Conservation (phyloP, 225 moss, liverwort and hornwort species). For the Polytrichum formosum region DNA sequence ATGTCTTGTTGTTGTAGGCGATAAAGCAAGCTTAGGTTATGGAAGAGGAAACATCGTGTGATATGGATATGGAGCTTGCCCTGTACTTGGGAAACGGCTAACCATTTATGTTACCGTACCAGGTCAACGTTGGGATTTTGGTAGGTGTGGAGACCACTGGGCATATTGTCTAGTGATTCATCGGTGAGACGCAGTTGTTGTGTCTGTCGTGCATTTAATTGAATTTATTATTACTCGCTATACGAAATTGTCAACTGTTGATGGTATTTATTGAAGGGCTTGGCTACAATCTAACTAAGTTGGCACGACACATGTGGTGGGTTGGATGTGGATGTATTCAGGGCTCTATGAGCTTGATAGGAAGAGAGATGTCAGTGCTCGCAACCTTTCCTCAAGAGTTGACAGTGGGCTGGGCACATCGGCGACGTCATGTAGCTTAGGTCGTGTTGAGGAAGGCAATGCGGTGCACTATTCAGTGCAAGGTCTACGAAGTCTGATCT, state of each 20-base stretch:
- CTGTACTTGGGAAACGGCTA: conserved; percentile 1
- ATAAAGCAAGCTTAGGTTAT: neutral
- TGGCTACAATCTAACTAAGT: too few species aligned
- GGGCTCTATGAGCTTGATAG: conserved; percentile 50
- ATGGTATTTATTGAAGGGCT: too few species aligned
- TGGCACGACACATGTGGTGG: too few species aligned
- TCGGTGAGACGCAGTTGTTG: too few species aligned
- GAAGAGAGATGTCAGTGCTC: conserved; percentile 43
- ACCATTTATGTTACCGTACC: neutral
- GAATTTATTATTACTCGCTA: too few species aligned
- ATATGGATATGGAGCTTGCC: neutral
- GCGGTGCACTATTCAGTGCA: conserved; percentile 51
- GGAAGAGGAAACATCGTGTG: neutral
- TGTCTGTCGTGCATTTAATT: too few species aligned
- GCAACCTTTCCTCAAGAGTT: conserved; percentile 37
- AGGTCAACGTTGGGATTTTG: neutral
- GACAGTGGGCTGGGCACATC: conserved; percentile 41
- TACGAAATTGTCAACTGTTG: too few species aligned
- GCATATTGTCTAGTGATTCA: too few species aligned
- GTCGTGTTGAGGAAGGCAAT: conserved; percentile 47
- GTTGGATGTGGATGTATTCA: conserved; percentile 11
- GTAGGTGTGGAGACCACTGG: neutral
- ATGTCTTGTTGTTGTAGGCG: too few species aligned
- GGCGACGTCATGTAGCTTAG: conserved; percentile 55
- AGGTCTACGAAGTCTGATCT: conserved; percentile 71